A percentile compares a stretch with the other conserved stretches of the same genome.
Conservation (phyloP, 208 protist species). For the Leishmania turanica region DNA sequence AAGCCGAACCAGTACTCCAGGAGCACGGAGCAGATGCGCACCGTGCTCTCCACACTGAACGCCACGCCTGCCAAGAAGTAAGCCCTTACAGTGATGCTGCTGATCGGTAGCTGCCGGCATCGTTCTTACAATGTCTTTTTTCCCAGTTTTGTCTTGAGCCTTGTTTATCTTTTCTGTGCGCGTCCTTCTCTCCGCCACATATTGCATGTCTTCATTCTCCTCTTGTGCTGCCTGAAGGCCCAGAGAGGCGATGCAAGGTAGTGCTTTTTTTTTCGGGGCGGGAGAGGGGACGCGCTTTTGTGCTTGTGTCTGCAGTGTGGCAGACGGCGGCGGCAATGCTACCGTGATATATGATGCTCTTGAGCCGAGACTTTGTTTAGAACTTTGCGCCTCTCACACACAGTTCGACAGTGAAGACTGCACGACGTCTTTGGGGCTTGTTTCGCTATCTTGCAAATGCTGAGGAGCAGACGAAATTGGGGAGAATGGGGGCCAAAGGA, state of each 20-base stretch:
- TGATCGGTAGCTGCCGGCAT: background rate
- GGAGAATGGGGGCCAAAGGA: background rate
- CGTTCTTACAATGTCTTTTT: background rate
- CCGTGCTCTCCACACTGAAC: conserved; percentile 55
- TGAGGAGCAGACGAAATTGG: background rate
- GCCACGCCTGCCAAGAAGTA: conserved; percentile 21
- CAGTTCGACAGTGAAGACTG: background rate
- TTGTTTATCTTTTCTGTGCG: background rate
- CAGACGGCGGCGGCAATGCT: background rate
- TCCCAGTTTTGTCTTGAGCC: background rate
- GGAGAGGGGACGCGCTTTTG: background rate
- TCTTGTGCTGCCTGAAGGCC: background rate
- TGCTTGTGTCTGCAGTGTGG: background rate
- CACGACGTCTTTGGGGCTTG: background rate
- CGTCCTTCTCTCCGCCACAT: background rate
- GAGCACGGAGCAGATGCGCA: conserved; percentile 83
- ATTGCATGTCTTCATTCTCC: too few relatives aligned
- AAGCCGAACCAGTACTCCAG: conserved; percentile 85
- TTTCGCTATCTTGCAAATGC: background rate
- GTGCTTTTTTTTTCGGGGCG: too few relatives aligned
- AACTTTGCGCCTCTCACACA: background rate
- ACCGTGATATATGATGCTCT: background rate
- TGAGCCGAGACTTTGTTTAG: background rate
- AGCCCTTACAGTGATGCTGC: background rate
- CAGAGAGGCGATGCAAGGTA: background rate